Percentiles rank a stretch among this genome's conserved stretches.
Conservation (phyloP, 148 eudicot species). For the Silene conica region DNA sequence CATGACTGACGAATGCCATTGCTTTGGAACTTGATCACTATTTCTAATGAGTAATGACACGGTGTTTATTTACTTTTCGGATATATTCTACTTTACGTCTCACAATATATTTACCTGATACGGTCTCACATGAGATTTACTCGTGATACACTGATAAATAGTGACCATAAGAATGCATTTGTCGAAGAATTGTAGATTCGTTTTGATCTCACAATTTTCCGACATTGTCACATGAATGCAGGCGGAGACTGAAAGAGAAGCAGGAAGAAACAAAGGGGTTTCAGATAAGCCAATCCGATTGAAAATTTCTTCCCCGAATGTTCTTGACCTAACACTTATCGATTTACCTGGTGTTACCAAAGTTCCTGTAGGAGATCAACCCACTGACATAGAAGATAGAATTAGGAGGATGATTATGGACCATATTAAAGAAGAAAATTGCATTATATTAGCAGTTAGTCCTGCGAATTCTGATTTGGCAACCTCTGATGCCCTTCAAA, state of each 20-base stretch:
- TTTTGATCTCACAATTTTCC: neutral
- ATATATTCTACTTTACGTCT: no score
- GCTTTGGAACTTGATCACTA: no score
- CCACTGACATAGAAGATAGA: constrained; percentile 69
- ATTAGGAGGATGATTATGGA: constrained; percentile 73
- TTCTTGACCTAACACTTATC: constrained; percentile 68
- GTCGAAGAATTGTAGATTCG: no score
- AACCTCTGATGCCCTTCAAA: constrained; percentile 55
- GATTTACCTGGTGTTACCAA: constrained; percentile 78
- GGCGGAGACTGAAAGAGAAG: constrained; percentile 75
- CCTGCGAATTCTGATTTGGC: constrained; percentile 62
- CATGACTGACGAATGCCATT: no score
- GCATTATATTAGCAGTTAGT: constrained; percentile 35
- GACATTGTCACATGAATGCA: constrained; percentile 16
- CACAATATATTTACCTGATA: no score
- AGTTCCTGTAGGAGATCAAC: constrained; percentile 89
- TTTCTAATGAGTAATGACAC: no score
- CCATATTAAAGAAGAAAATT: constrained; percentile 49
- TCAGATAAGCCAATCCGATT: constrained; percentile 64
- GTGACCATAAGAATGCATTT: no score
- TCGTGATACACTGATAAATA: constrained; percentile 17
- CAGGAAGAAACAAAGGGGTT: constrained; percentile 65
- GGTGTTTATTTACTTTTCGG: no score
- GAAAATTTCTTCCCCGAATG: constrained; percentile 72
- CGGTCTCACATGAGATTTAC: no score